Base-by-base conservation (phyloP, 208 protist species). In the Wallacemonas sp. region DNA sequence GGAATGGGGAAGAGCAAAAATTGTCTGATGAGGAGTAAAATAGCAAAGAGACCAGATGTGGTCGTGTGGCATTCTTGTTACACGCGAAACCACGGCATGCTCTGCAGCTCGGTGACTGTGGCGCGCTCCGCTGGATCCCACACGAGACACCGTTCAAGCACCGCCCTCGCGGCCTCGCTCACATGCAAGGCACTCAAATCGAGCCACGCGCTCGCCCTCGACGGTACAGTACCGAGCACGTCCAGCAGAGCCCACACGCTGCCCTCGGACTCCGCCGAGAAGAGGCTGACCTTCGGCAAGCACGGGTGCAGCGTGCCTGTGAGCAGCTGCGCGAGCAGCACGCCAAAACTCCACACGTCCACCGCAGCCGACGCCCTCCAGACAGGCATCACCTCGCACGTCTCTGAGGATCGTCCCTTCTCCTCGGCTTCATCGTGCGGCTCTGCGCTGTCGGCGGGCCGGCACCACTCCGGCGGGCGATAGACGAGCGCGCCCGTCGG, bases 301-400 rank as follows among this genome's bases (percentile, higher is more conserved):
- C 61, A 76, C 25, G 77, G 74, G 42, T 83, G 79, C 29, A 41
- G 55, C 32, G 59, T 44, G 48, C 75, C 67, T 3, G 66, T 68
- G 7, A 85, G 50, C 26, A 87, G 63, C 33, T 89, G 69, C 57
- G 74, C 74, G 25, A 76, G 61, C 22, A 81, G 49, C 8, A 89
- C 54, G 1, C 84, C 87, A 8, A 89, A 54, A 2, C 79, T 64
- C 87, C 87, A 93, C 10, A 89, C 42, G 25, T 89, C 83, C n/a
- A 67, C 77, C 23, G 25, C 31, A 2, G 45, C 22, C 8, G 29
- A n/a, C 8, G 57, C 31, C 8, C 11, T 26, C 18, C 52, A 29
- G 1, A 64, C 65, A 12, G 52, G 52, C 20, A 3, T 12, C 0
- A 29, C 52, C 3, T 59, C 18, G 49, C 25, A 22, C 49, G n/a